Base-by-base conservation (phyloP, 148 eudicot genomes). In the Dianthus caryophyllus region DNA sequence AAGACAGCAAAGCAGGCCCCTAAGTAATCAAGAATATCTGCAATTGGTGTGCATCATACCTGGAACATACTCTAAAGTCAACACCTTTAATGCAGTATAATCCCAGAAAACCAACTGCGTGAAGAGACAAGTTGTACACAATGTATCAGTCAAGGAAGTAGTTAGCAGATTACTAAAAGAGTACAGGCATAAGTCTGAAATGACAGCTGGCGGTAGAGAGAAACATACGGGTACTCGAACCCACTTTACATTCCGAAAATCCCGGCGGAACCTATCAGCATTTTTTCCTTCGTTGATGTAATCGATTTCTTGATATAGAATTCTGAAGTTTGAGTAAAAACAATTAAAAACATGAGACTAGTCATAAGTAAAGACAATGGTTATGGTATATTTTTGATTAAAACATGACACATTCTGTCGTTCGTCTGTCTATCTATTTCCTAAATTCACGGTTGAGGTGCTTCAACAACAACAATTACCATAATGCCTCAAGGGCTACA, bases 141-240 rank as follows among this genome's bases (percentile, higher is more conserved):
- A 48, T 29, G 24, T 10, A 44, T 20, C 22, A 53, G n/a, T 18
- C 43, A 48, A 22, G n/a, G 25, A 26, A 29, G 41, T 55, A 26
- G 15, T 24, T 0, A 15, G 20, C 13, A 14, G 48, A 22, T 41
- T 39, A 62, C 61, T 39, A 36, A 1, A 33, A 63, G 33, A 71
- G 63, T 14, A 52, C 24, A 64, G 49, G 16, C 48, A 38, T 51
- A 22, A 70, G 29, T 53, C 49, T 5, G 58, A n/a, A 36, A 61
- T 20, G 18, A 67, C 62, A 25, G 24, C 46, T 47, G 60, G 58
- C 66, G 47, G 30, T 15, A 60, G 67, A 56, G 75, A 75, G 82
- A 79, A 75, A 85, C 97, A 58, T 88, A 95, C 99, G 75, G 99
- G 99, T 58, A 95, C 99, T 76, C 99, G 91, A 83, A 95, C 97